Evolutionary conservation across 257 asterid genomes (phyloP).

Genomic region (Marsdenia floribunda): DNA sequence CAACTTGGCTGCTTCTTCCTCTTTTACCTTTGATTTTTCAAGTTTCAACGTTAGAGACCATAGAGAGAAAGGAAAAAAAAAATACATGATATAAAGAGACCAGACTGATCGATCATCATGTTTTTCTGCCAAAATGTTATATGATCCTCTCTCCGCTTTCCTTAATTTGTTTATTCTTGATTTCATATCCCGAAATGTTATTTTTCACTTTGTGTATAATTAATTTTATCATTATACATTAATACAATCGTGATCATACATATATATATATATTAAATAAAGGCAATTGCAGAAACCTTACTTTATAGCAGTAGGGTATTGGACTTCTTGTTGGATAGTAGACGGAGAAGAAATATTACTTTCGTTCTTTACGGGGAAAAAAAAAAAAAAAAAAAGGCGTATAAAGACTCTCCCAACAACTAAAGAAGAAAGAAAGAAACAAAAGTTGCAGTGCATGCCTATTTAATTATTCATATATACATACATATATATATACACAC

Average conservation of each 20-base stretch:
- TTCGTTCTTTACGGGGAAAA: slow-evolving; percentile 23
- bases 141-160: not conserved
- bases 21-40: not conserved
- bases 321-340: not conserved
- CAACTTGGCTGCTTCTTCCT: not conserved
- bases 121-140: not conserved
- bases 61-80: no score
- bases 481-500: no score
- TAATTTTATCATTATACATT: slow-evolving; percentile 14
- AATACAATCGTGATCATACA: slow-evolving; percentile 4
- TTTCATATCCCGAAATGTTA: slow-evolving; percentile 15
- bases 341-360: not conserved
- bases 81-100: not conserved
- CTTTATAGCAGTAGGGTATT: not conserved
- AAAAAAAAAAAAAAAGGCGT: slow-evolving; percentile 22
- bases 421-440: slow-evolving; percentile 17
- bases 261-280: not conserved
- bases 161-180: slow-evolving; percentile 5
- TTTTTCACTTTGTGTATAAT: slow-evolving; percentile 8
- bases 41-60: not conserved
- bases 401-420: slow-evolving; percentile 12
- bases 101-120: not conserved
- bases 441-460: slow-evolving; percentile 32
- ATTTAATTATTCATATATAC: not conserved
- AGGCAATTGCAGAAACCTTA: not conserved